phyloP scores from a whole-genome alignment of 139 green algal species.

The Trebouxia sp. region DNA sequence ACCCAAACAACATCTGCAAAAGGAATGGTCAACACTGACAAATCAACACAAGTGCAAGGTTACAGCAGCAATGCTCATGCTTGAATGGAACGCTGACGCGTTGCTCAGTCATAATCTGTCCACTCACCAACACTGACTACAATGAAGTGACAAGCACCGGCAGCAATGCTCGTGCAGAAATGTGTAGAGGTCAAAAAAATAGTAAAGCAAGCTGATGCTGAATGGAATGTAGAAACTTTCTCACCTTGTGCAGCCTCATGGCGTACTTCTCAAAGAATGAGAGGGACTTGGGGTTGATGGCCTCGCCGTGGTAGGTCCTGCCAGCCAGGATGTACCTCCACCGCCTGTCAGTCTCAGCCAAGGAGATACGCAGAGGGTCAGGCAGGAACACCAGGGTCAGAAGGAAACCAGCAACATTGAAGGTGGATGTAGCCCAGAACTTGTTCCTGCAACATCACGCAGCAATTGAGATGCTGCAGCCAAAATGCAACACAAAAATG shows the following conservation, averaged over 20 bases:
- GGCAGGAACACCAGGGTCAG: conserved; percentile 62
- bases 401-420: conserved; percentile 44
- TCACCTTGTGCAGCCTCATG: conserved; percentile 13
- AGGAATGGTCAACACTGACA: too few species aligned
- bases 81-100: too few species aligned
- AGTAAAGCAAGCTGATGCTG: too few species aligned
- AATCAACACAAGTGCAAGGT: too few species aligned
- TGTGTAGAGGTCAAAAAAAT: not conserved
- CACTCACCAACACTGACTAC: too few species aligned
- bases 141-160: too few species aligned
- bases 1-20: too few species aligned
- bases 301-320: conserved; percentile 53
- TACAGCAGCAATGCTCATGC: too few species aligned
- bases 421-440: conserved; percentile 55
- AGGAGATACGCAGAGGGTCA: conserved; percentile 51
- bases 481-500: too few species aligned
- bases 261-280: conserved; percentile 54
- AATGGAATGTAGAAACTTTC: too few species aligned
- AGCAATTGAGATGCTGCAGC: not conserved
- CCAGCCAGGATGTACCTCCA: conserved; percentile 41
- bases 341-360: conserved; percentile 64
- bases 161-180: too few species aligned
- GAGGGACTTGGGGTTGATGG: conserved; percentile 66
- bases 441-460: conserved; percentile 9
- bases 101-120: too few species aligned